These are phyloP conservation scores for Cinnamomum micranthum DNA, from an alignment of 164 flowering plant species.

Conservation along the genomic window DNA sequence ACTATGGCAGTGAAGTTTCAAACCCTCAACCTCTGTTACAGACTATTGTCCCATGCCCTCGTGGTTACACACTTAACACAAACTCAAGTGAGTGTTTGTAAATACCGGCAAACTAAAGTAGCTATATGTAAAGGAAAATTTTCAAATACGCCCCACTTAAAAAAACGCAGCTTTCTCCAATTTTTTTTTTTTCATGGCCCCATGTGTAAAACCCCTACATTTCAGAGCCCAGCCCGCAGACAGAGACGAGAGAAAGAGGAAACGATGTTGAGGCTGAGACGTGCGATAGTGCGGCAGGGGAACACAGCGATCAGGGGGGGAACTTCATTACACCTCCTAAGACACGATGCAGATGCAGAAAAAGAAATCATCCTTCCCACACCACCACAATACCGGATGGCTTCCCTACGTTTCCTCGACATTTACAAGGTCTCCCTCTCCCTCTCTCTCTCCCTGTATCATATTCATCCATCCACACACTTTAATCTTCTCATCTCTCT, in stretches of 20 bases:
- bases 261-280: not conserved
- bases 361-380: not conserved
- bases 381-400: not conserved
- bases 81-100: too few relatives aligned
- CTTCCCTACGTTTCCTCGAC: slow-evolving; percentile 61
- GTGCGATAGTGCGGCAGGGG: not conserved
- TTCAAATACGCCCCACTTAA: too few relatives aligned
- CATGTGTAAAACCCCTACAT: too few relatives aligned
- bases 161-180: too few relatives aligned
- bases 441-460: not conserved
- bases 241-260: not conserved
- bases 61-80: too few relatives aligned
- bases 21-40: too few relatives aligned
- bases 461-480: not conserved
- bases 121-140: too few relatives aligned
- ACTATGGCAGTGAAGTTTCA: accelerated
- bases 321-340: not conserved
- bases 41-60: too few relatives aligned
- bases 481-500: not conserved
- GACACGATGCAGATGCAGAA: not conserved
- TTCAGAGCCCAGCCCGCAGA: not conserved
- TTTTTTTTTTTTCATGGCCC: too few relatives aligned
- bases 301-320: not conserved
- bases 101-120: too few relatives aligned
- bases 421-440: slow-evolving; percentile 51